Evolutionary conservation across 2,329 filamentous ascomycete species (phyloP).

Genomic region (Pseudocercospora musae): DNA sequence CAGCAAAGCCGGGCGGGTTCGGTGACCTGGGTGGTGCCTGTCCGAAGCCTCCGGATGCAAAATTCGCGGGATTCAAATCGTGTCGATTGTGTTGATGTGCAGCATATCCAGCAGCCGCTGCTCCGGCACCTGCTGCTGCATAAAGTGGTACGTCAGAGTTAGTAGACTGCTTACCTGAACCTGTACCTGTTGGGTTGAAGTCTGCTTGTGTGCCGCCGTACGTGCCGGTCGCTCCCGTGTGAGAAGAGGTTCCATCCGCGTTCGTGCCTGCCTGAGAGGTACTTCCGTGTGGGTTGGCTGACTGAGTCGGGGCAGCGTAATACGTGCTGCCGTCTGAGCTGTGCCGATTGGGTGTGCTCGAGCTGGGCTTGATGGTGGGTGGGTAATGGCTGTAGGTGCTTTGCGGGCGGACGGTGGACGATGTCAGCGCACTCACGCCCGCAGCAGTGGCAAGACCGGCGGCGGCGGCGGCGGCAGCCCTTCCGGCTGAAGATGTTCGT

Average conservation of each 20-base stretch:
- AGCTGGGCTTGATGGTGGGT: constrained; percentile 10
- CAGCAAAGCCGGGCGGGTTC: constrained; percentile 1
- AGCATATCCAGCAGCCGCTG: constrained; percentile 41
- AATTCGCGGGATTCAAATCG: constrained; percentile 14
- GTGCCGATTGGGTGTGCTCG: constrained; percentile 12
- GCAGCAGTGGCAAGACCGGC: constrained; percentile 41
- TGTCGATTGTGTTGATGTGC: constrained; percentile 35
- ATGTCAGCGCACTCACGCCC: constrained; percentile 38
- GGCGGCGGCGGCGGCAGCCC: constrained; percentile 37
- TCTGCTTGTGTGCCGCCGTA: constrained; percentile 1
- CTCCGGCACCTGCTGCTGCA: constrained; percentile 46
- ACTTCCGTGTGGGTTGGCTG: constrained; percentile 5
- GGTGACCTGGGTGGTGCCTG: constrained; percentile 25
- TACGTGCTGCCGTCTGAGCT: constrained; percentile 21
- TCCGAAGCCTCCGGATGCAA: constrained; percentile 13
- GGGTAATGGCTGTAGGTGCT: constrained; percentile 11
- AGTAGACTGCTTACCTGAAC: constrained; percentile 43
- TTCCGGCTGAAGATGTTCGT: constrained; percentile 34
- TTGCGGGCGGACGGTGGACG: constrained; percentile 11
- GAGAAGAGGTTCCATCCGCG: constrained; percentile 8
- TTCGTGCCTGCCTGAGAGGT: constrained; percentile 10
- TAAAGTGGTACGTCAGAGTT: constrained; percentile 45
- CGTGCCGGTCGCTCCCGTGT: background rate
- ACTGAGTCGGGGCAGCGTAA: constrained; percentile 13
- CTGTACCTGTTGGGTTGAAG: constrained; percentile 10